Base-by-base conservation (phyloP, 768 basidiomycete genomes). In the Boletus reticuloceps region DNA sequence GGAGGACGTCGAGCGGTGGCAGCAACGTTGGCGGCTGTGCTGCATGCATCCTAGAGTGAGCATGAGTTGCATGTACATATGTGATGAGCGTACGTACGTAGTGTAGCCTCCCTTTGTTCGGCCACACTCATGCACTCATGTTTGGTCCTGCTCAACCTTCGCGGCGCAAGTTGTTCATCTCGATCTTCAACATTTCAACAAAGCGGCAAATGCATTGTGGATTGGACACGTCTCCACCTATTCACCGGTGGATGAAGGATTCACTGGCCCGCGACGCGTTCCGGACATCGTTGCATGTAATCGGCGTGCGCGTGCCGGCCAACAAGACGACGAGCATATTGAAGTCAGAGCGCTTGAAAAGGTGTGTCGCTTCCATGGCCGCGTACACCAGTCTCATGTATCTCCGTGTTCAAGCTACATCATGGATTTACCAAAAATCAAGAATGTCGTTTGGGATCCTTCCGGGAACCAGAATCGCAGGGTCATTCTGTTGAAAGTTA, bases 381-480 rank as follows among this genome's bases (percentile, higher is more conserved):
- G 42, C 20, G 32, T 50, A 31, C 59, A 19, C 19, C 27, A 19
- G n/a, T 52, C 52, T 29, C 43, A 50, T 40, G 56, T 66, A 38
- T 60, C 54, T 52, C 47, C 56, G n/a, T 40, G 45, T 32, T 53
- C 53, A 56, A 89, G 90, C 44, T 73, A 70, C 29, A 62, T 92
- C 47, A 74, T 92, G 64, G 81, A 88, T 72, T 64, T 91, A 13
- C 88, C 87, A n/a, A 86, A 79, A 73, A 67, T 86, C 19, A 81
- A 79, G 53, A 83, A 73, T 22, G 84, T 93, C 4, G 72, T 83
- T 1, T 70, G 71, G 47, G 79, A 85, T 67, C 74, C 78, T 27
- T 70, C 72, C 5, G 74, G 80, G 43, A 74, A 76, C 9, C 72
- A 76, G n/a, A 77, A 74, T 13, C 69, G 77, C 55, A 82, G 84